phyloP scores from a whole-genome alignment of 2,329 filamentous ascomycete genomes.

The Ophiostoma piceae region DNA sequence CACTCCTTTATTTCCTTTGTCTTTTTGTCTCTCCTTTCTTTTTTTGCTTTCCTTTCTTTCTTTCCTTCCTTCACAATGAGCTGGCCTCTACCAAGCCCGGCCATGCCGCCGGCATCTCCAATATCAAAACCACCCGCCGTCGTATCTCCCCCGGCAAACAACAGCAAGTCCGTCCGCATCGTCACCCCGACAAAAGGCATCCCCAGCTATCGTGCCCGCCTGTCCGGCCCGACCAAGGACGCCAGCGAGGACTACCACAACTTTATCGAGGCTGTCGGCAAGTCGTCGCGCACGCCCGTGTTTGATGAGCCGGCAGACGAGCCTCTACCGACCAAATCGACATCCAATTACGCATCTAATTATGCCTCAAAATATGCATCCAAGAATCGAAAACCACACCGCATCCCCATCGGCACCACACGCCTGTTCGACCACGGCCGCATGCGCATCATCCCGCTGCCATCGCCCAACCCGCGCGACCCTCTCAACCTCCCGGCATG shows the following conservation, averaged over 20 bases:
- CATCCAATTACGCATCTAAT: not conserved
- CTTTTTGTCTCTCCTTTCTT: not conserved
- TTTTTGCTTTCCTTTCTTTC: not conserved
- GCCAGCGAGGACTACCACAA: conserved; percentile 23
- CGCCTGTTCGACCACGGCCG: conserved; percentile 24
- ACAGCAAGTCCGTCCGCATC: not conserved
- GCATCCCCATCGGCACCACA: conserved; percentile 24
- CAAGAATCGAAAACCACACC: not conserved
- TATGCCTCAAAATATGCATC: not conserved
- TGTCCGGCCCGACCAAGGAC: conserved; percentile 12
- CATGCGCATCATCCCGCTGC: conserved; percentile 25
- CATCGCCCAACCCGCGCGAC: conserved; percentile 29
- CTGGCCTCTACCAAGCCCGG: conserved; percentile 21
- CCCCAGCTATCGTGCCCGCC: not conserved
- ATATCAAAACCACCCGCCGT: not conserved
- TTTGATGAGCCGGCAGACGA: conserved; percentile 2
- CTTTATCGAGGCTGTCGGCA: conserved; percentile 24
- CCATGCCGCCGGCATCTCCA: conserved; percentile 9
- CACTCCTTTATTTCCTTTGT: not conserved
- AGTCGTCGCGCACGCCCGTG: conserved; percentile 12
- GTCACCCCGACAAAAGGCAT: not conserved
- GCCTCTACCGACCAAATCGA: not conserved
- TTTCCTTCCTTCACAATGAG: not conserved
- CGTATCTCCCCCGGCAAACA: not conserved
- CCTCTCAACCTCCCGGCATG: conserved; percentile 33